Base-by-base conservation (phyloP, 768 basidiomycete genomes). In the Amanita thiersii region DNA sequence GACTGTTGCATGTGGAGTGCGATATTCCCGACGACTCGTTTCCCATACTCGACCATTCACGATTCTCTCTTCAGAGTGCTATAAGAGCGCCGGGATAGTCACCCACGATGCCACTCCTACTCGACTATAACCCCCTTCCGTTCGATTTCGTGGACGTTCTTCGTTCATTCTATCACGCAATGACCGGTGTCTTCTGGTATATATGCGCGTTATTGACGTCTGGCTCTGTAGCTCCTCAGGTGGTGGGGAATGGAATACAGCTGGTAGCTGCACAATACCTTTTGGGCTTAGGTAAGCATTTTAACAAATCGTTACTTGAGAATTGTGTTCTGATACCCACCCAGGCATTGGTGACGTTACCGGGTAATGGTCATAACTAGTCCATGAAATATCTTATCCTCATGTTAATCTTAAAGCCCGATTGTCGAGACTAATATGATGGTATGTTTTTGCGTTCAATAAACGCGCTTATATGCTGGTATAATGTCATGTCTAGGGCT, bases 371-470 rank as follows among this genome's bases (percentile, higher is more conserved):
- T 30, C 32, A 44, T 21, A 25, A 43, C 35, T 29, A 43, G 39
- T 30, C 26, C 18, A 36, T 47, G 29, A 39, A 12, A 33, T 9
- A 17, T 21, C 45, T 41, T 37, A 25, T 42, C 36, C 31, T 47
- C 18, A 46, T 44, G 46, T 33, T 45, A 20, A 23, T n/a, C 5
- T 32, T 32, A 23, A 31, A 81, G 79, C 15, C 81, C 84, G 3
- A 75, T 86, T 12, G 83, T 86, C 4, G 83, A 88, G 64, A 87
- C 85, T 12, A 86, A 85, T 48, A 82, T 86, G 79, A 84, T 86
- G 82, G 81, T 77, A 56, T 35, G 60, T 47, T 23, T 19, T 21
- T 24, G 23, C 18, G 21, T 28, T 32, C n/a, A 24, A 24, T 32
- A 14, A 11, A 18, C 21, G 9, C 28, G 17, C 32, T 40, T 4